Base-by-base conservation (phyloP, 2,329 filamentous ascomycete species). In the Arthrobotrys pseudoclavata region DNA sequence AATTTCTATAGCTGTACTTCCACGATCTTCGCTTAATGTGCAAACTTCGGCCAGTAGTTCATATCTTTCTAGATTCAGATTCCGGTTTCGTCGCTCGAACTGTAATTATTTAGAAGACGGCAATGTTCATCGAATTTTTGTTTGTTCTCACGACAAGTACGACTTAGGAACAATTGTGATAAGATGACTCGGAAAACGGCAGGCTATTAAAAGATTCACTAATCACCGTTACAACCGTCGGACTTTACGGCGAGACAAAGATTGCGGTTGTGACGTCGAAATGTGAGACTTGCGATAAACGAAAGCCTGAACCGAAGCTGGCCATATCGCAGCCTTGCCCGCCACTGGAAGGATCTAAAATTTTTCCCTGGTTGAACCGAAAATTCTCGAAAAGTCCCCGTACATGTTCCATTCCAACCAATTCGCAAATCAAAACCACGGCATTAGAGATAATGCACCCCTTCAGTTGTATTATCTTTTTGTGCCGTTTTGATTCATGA, bases 371-470 rank as follows among this genome's bases (percentile, higher is more conserved):
- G 12, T 20, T 34, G 40, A 60, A 20, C 47, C 45, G 18, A 60
- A 66, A 66, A 26, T 45, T 61, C 52, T 42, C 37, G 45, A 67
- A 60, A 74, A 67, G 69, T 74, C 45, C 24, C 69, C 69, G 62
- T 20, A 5, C 13, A 55, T 3, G 20, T 29, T 20, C 13, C n/a
- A 57, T 57, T 24, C 52, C 63, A 68, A 55, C 45, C 45, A 67
- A 48, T 40, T 53, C 26, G 18, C 69, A 50, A 68, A 57, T 50
- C 45, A 34, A 31, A 50, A 18, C 34, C n/a, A 74, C 20, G 47
- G 34, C 22, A 60, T 26, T 22, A 42, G 13, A 42, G 55, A 42
- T 60, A 55, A 29, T 47, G 66, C 52, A 61, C 31, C 37, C n/a
- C n/a, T n/a, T n/a, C n/a, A 9, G 12, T 40, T 64, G 60, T 50